phyloP scores from a whole-genome alignment of 257 asterid species.

The Solanum tarapatanum region DNA sequence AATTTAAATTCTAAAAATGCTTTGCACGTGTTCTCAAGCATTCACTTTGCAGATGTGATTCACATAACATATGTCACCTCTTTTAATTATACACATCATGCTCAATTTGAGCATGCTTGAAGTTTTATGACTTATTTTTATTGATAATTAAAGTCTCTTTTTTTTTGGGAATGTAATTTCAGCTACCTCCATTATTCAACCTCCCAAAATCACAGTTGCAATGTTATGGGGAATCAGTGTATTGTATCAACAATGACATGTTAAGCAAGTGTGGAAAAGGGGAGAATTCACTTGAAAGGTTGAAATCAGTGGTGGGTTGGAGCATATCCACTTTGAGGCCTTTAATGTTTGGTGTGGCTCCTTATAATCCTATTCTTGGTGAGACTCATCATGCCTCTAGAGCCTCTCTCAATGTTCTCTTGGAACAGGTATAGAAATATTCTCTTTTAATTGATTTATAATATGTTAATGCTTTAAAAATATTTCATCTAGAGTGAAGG shows the following conservation, averaged over 20 bases:
- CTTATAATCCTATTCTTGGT: conserved; percentile 84
- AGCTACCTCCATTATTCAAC: conserved; percentile 90
- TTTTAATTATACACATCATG: not conserved
- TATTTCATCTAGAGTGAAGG: not conserved
- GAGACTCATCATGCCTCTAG: conserved; percentile 86
- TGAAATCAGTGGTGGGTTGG: conserved; percentile 64
- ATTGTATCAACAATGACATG: conserved; percentile 31
- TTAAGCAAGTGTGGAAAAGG: conserved; percentile 42
- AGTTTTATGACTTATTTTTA: not conserved
- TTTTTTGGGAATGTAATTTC: not conserved
- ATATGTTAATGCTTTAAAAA: not conserved
- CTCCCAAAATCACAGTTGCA: conserved; percentile 90
- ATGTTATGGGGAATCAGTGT: conserved; percentile 65
- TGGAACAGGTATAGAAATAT: conserved; percentile 56
- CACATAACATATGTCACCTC: not conserved
- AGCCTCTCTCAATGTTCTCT: conserved; percentile 47
- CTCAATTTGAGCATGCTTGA: not conserved
- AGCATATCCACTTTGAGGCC: conserved; percentile 70
- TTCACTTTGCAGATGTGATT: not conserved
- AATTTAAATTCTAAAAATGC: not conserved
- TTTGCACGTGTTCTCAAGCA: not conserved
- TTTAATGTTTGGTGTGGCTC: conserved; percentile 64
- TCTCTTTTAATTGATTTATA: not conserved
- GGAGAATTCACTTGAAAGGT: conserved; percentile 36
- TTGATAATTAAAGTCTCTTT: not conserved